Base-by-base conservation (phyloP, 805 yeast species). In the Spencermartinsiella europaea region DNA sequence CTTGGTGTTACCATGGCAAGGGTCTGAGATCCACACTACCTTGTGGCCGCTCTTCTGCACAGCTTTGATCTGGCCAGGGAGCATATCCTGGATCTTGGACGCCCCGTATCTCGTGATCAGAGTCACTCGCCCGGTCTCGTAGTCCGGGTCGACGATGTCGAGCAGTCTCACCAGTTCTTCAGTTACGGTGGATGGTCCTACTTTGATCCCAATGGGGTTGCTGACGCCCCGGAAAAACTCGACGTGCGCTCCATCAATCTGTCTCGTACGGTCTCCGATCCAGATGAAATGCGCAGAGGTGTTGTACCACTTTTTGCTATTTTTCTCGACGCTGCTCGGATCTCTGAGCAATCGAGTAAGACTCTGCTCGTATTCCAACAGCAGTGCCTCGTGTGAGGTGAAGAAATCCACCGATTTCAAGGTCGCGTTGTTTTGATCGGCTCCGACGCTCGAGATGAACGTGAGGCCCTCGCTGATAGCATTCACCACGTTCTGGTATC, bases 1-100 rank as follows among this genome's bases (percentile, higher is more conserved):
- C 51, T 69, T 66, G 31, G 74, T 69, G 53, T 69, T 69, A 3
- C 74, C 74, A 39, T 69, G 74, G 58, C 74, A 70, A 1, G 74
- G 74, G 48, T 69, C 74, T 15, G 67, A 66, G 47, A 70, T 65
- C 74, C 74, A 69, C 17, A 70, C 74, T 3, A 66, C 70, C 47
- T 58, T 60, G 56, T 69, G 74, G 5, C 63, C 63, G 1, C 72
- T 59, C 20, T 51, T 43, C 46, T 60, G 52, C 8, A 69, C 73
- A 1, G 73, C 73, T 42, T 51, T 38, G 40, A 69, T 69, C 34
- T 69, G 74, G 3, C 55, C 56, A 1, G 73, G 73, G n/a, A 69
- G 63, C 45, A 60, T 48, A 12, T 54, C 55, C 35, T 51, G 55
- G 37, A 69, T 63, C 50, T 66, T 65, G 39, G 51, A 62, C 3